Conservation (phyloP, 2,329 filamentous ascomycete species). For the Fusarium praegraminearum region DNA sequence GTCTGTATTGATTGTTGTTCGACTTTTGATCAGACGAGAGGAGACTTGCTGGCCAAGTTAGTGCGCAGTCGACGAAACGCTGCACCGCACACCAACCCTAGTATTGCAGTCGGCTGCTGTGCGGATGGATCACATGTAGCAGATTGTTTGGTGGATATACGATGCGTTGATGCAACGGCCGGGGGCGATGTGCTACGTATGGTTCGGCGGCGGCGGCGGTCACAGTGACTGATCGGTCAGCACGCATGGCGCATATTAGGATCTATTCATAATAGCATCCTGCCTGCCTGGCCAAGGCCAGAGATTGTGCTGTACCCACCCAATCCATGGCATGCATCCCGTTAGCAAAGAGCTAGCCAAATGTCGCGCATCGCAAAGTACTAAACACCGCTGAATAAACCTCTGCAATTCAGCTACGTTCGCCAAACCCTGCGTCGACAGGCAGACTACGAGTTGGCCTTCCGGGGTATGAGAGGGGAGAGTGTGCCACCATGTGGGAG, state of each 20-base stretch:
- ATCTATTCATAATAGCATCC: conserved; percentile 1
- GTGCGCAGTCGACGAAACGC: conserved; percentile 3
- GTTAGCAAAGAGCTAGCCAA: neutral
- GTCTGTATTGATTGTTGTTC: neutral
- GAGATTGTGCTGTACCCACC: neutral
- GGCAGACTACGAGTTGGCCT: conserved; percentile 2
- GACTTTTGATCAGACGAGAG: conserved; percentile 3
- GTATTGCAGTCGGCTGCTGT: conserved; percentile 41
- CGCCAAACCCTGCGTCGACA: conserved; percentile 2
- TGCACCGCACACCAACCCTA: conserved; percentile 20
- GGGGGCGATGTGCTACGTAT: conserved; percentile 13
- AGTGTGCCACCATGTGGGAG: conserved; percentile 18
- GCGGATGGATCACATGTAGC: conserved; percentile 44
- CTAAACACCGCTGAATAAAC: neutral
- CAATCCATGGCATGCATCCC: neutral
- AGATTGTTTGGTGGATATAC: conserved; percentile 23
- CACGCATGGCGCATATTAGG: conserved; percentile 10
- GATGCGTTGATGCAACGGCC: conserved; percentile 12
- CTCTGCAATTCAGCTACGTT: neutral
- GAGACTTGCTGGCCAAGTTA: conserved; percentile 7
- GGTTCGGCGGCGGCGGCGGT: conserved; percentile 7
- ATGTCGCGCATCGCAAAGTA: neutral
- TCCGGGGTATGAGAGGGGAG: neutral
- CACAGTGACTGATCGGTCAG: conserved; percentile 2
- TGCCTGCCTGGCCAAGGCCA: neutral